Evolutionary conservation across 176 grass and related monocot genomes (phyloP).

Genomic region (Carex cristatella): DNA sequence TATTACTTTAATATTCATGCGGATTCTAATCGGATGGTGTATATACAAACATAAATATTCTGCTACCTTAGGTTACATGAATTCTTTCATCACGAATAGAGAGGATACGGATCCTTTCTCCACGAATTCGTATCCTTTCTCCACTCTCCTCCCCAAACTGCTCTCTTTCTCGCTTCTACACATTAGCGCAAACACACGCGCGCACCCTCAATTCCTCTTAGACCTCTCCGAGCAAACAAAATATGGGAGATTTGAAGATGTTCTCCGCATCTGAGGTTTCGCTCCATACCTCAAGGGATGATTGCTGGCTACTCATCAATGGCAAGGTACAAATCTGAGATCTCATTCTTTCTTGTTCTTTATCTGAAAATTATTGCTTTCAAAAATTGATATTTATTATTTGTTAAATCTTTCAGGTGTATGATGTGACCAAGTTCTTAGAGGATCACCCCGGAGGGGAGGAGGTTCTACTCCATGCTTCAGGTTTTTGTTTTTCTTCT

Average conservation of each 20-base stretch:
- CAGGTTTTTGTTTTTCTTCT: conserved; percentile 31
- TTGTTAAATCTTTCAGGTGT: conserved; percentile 39
- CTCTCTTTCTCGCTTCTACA: not conserved
- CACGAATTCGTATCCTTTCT: not conserved
- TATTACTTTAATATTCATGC: too few species aligned
- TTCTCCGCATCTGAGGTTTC: conserved; percentile 38
- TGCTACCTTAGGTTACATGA: too few species aligned
- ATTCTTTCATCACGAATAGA: too few species aligned
- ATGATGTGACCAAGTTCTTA: conserved; percentile 79
- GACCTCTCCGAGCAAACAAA: not conserved
- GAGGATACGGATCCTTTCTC: too few species aligned
- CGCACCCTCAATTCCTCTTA: not conserved
- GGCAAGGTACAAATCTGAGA: conserved; percentile 42
- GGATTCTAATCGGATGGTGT: too few species aligned
- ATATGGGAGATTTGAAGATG: conserved; percentile 27
- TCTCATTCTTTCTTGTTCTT: not conserved
- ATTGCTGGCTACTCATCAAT: conserved; percentile 71
- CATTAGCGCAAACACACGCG: not conserved
- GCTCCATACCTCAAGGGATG: conserved; percentile 47
- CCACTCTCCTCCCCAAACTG: not conserved
- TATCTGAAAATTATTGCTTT: not conserved
- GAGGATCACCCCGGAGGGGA: conserved; percentile 78
- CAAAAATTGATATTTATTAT: not conserved
- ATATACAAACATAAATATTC: too few species aligned
- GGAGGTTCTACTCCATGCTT: conserved; percentile 62